These are phyloP conservation scores for Calonectria fujianensis DNA, from an alignment of 2,329 filamentous ascomycete species.

Conservation along the genomic window DNA sequence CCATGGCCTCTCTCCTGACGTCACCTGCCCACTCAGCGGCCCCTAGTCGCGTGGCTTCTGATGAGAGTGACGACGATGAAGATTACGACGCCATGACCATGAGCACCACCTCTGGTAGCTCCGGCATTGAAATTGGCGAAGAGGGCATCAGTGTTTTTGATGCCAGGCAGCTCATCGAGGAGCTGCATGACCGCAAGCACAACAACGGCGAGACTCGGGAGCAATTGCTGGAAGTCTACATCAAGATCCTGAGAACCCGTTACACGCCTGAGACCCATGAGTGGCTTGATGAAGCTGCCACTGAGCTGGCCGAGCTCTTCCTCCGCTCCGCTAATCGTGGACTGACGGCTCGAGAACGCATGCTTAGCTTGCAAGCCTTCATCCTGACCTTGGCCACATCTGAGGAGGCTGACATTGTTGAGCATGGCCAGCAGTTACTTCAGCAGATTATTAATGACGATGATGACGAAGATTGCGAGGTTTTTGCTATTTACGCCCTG, in stretches of 20 bases:
- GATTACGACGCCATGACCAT: slow-evolving; percentile 68
- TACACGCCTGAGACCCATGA: slow-evolving; percentile 59
- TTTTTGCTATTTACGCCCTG: slow-evolving; percentile 85
- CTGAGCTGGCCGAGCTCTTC: slow-evolving; percentile 78
- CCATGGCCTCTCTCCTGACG: slow-evolving; percentile 72
- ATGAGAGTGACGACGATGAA: slow-evolving; percentile 73
- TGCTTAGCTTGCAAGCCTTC: slow-evolving; percentile 83
- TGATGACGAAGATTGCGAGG: slow-evolving; percentile 77
- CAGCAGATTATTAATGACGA: slow-evolving; percentile 66
- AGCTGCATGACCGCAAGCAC: slow-evolving; percentile 84
- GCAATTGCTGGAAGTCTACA: slow-evolving; percentile 58
- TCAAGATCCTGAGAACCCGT: slow-evolving; percentile 72
- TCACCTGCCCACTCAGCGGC: slow-evolving; percentile 77
- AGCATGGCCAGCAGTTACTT: slow-evolving; percentile 55
- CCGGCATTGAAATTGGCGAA: slow-evolving; percentile 73
- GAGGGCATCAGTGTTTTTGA: slow-evolving; percentile 81
- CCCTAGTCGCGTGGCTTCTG: slow-evolving; percentile 78
- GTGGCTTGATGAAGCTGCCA: slow-evolving; percentile 74
- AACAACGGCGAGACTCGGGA: slow-evolving; percentile 84
- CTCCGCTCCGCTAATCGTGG: slow-evolving; percentile 82
- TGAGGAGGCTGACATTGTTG: slow-evolving; percentile 71
- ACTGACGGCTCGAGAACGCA: slow-evolving; percentile 80
- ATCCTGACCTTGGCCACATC: slow-evolving; percentile 80
- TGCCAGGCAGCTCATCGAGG: slow-evolving; percentile 77
- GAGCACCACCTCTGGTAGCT: slow-evolving; percentile 64